These are phyloP conservation scores for Scorias spongiosa DNA, from an alignment of 2,329 filamentous ascomycete genomes.

Conservation along the genomic window DNA sequence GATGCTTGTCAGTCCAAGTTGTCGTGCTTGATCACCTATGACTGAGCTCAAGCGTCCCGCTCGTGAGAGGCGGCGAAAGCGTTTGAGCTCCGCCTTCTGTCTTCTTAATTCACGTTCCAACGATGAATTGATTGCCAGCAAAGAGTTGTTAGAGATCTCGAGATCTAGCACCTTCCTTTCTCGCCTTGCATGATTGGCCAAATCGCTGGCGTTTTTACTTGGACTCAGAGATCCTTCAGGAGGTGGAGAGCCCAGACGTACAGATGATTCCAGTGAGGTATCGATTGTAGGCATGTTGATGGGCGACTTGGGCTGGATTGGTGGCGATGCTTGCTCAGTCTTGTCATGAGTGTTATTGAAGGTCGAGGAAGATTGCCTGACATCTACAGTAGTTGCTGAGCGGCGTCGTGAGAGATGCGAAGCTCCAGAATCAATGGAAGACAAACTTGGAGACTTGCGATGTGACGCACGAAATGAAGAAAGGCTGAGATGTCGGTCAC, in stretches of 20 bases:
- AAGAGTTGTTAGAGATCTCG: constrained; percentile 89
- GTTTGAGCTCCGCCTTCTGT: constrained; percentile 73
- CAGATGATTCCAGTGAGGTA: constrained; percentile 10
- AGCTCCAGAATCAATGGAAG: constrained; percentile 28
- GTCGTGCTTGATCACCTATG: constrained; percentile 19
- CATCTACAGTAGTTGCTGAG: constrained; percentile 11
- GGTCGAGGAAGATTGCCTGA: neutral
- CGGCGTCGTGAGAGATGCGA: constrained; percentile 18
- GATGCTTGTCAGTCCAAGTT: constrained; percentile 17
- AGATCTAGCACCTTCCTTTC: constrained; percentile 93
- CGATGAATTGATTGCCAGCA: constrained; percentile 87
- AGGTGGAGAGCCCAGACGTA: constrained; percentile 4
- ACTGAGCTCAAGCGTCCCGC: constrained; percentile 41
- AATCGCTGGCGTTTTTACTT: constrained; percentile 41
- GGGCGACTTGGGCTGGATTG: constrained; percentile 5
- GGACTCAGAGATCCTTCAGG: constrained; percentile 16
- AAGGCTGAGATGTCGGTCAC: constrained; percentile 1
- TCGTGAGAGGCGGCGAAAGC: constrained; percentile 73
- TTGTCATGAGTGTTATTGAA: neutral
- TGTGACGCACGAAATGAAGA: constrained; percentile 8
- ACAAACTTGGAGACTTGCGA: constrained; percentile 25
- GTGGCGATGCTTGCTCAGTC: neutral
- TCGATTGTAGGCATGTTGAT: constrained; percentile 12
- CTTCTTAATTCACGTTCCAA: constrained; percentile 83
- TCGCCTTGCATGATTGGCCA: constrained; percentile 73